A percentile compares a stretch with the other conserved stretches of the same genome.
These are phyloP conservation scores for Ceratobasidium sp. DNA, from an alignment of 1,284 basidiomycete genomes.

Conservation along the genomic window DNA sequence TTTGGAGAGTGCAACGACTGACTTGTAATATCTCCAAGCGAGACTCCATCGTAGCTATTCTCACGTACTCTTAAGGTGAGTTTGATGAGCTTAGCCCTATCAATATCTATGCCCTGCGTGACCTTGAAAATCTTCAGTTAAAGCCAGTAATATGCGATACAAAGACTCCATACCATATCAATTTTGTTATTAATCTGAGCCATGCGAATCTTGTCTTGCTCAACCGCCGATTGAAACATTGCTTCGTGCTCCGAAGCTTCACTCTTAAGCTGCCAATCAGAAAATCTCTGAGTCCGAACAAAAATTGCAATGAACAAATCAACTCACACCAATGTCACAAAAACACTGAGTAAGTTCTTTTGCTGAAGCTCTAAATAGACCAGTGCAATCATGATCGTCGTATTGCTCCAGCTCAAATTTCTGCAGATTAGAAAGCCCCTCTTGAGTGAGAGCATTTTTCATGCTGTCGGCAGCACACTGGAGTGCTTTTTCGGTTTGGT, in stretches of 20 bases:
- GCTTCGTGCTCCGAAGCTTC: not conserved
- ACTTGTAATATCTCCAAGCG: not conserved
- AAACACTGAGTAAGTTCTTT: slow-evolving; percentile 7
- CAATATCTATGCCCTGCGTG: not conserved
- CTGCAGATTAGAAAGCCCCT: not conserved
- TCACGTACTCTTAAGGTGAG: not conserved
- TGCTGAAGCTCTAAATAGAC: not conserved
- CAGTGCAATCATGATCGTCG: not conserved
- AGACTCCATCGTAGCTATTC: not conserved
- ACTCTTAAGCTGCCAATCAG: not conserved
- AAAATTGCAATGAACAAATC: not conserved
- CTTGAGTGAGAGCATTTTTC: not conserved
- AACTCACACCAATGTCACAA: not conserved
- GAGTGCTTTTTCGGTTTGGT: not conserved
- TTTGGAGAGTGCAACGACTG: too few relatives aligned
- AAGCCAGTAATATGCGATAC: not conserved
- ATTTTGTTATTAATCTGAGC: not conserved
- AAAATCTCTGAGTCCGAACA: not conserved
- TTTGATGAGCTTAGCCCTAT: not conserved
- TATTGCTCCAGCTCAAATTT: not conserved
- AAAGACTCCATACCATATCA: not conserved
- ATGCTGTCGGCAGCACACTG: not conserved
- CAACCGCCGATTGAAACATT: not conserved
- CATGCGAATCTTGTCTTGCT: slow-evolving; percentile 11
- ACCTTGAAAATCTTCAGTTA: not conserved